Evolutionary conservation across 129 eudicot genomes (phyloP).

Genomic region (Pittosporum tobira): DNA sequence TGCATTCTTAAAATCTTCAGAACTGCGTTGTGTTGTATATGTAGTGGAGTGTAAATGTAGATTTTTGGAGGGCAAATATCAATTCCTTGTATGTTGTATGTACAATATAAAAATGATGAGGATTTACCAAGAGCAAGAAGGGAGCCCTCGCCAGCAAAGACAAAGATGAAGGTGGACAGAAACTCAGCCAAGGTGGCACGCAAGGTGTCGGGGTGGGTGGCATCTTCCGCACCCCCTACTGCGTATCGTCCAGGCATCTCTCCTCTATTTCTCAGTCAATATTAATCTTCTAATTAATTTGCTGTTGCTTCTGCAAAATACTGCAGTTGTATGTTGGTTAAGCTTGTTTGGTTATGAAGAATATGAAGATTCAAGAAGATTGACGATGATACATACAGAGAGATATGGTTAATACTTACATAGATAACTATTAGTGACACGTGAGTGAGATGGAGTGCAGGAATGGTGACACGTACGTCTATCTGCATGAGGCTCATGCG

Average conservation of each 20-base stretch:
- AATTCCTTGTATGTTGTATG: too few relatives aligned
- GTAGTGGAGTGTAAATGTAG: too few relatives aligned
- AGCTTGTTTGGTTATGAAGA: not conserved
- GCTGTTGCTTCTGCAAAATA: not conserved
- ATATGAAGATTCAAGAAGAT: not conserved
- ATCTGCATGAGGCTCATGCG: too few relatives aligned
- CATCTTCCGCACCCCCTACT: conserved; percentile 71
- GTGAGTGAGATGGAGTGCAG: conserved; percentile 36
- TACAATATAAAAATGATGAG: not conserved
- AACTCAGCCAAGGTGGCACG: conserved; percentile 82
- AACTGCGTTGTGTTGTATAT: too few relatives aligned
- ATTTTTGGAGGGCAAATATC: not conserved
- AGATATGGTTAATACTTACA: too few relatives aligned
- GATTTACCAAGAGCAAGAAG: conserved; percentile 54
- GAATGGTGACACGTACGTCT: conserved; percentile 47
- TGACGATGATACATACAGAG: not conserved
- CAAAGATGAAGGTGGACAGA: conserved; percentile 74
- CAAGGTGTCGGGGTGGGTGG: conserved; percentile 75
- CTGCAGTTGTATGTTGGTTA: not conserved
- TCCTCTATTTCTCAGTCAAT: not conserved
- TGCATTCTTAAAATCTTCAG: too few relatives aligned
- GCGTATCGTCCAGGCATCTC: conserved; percentile 59
- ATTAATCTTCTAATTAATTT: not conserved
- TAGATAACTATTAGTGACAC: conserved; percentile 37
- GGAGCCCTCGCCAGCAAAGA: conserved; percentile 89